These are phyloP conservation scores for Ustulina deusta DNA, from an alignment of 2,329 filamentous ascomycete species.

Conservation along the genomic window DNA sequence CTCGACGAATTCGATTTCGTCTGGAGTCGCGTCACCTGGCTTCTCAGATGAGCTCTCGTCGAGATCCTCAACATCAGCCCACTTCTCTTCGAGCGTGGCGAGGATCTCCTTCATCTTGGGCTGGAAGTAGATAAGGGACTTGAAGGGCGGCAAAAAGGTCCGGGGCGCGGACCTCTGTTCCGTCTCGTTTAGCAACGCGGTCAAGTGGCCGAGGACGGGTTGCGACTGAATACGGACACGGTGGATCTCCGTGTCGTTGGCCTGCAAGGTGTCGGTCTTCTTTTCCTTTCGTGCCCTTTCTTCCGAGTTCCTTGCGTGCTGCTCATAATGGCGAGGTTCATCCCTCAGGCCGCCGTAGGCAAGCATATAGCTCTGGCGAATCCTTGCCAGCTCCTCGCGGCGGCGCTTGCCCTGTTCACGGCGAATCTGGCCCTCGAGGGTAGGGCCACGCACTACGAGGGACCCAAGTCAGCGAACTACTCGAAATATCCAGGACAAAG, in stretches of 20 bases:
- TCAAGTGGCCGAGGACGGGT: constrained; percentile 56
- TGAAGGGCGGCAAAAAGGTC: constrained; percentile 58
- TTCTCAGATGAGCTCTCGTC: constrained; percentile 46
- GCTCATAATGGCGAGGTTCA: constrained; percentile 26
- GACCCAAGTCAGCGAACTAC: constrained; percentile 4
- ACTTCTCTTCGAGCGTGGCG: constrained; percentile 56
- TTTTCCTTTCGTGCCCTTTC: constrained; percentile 43
- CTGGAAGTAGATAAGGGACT: constrained; percentile 56
- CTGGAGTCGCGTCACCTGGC: constrained; percentile 42
- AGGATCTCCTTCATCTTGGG: constrained; percentile 57
- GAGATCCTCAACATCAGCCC: constrained; percentile 54
- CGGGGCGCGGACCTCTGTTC: constrained; percentile 53
- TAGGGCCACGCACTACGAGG: constrained; percentile 47
- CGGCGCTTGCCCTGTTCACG: constrained; percentile 54
- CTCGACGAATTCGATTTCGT: constrained; percentile 49
- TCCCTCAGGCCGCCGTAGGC: constrained; percentile 37
- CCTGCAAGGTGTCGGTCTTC: constrained; percentile 40
- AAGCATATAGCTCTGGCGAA: constrained; percentile 50
- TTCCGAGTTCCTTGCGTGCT: constrained; percentile 35
- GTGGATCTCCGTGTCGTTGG: constrained; percentile 43
- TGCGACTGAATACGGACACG: constrained; percentile 57
- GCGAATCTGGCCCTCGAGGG: constrained; percentile 55
- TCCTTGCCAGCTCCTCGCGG: constrained; percentile 53
- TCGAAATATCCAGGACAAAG: not conserved
- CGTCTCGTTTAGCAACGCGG: constrained; percentile 53